These are phyloP conservation scores for Grosmannia serpens DNA, from an alignment of 2,329 filamentous ascomycete genomes.

Conservation along the genomic window DNA sequence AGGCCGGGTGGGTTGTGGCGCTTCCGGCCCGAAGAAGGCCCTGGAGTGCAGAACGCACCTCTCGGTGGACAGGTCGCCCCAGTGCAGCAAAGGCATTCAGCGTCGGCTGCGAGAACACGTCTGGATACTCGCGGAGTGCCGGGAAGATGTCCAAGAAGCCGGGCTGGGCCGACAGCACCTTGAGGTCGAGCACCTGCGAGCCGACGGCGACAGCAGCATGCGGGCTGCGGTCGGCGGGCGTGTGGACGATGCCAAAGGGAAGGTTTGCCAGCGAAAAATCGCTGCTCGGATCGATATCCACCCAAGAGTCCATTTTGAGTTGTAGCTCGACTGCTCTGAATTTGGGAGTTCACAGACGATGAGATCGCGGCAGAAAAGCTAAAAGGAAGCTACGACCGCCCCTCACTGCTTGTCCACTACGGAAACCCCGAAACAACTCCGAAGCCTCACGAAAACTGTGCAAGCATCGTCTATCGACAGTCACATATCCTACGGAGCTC, in stretches of 20 bases:
- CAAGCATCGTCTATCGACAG: too few species aligned
- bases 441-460: too few species aligned
- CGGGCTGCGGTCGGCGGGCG: slow-evolving; percentile 26
- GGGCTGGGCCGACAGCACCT: slow-evolving; percentile 43
- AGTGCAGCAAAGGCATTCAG: slow-evolving; percentile 54
- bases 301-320: slow-evolving; percentile 5
- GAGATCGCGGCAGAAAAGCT: too few species aligned
- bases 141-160: slow-evolving; percentile 37
- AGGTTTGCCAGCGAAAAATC: slow-evolving; percentile 67
- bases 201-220: slow-evolving; percentile 58
- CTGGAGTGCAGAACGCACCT: slow-evolving; percentile 60
- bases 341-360: too few species aligned
- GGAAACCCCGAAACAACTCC: too few species aligned
- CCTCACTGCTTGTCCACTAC: too few species aligned
- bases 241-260: slow-evolving; percentile 65
- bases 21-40: slow-evolving; percentile 40
- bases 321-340: too few species aligned
- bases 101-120: slow-evolving; percentile 16
- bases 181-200: slow-evolving; percentile 53
- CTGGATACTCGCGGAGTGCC: slow-evolving; percentile 5
- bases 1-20: slow-evolving; percentile 43
- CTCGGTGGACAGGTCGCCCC: slow-evolving; percentile 53
- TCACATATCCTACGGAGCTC: too few species aligned
- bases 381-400: too few species aligned
- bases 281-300: slow-evolving; percentile 26